Evolutionary conservation across 2,329 filamentous ascomycete species (phyloP), one percentile per base, ranked within the genome.

Genomic region (Alternaria viburni): DNA sequence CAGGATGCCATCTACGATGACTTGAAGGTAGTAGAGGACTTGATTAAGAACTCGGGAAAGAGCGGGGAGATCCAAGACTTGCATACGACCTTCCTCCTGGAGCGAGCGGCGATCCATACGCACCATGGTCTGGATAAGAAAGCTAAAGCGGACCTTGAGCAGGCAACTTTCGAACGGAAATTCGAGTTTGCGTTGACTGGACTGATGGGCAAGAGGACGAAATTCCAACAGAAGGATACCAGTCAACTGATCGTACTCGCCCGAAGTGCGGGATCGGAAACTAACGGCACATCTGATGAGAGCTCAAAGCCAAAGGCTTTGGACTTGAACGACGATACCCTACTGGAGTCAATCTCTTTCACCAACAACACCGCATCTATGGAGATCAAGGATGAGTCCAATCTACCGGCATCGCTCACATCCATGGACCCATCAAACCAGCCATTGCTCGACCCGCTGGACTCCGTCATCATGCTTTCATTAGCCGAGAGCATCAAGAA

Each of bases 201-300:
- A 41, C 88, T 92, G 21, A 81, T 99, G 69, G 96, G 96, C 15
- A 98, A 93, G 81, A 85, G 91, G 64, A 96, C 93, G 1, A 91
- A 87, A 69, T 96, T 89, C 61, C 93, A 96, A 78, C 86, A 93
- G 74, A 91, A 89, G 64, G 91, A 90, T 72, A 89, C 89, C 65
- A 97, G 93, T 72, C 96, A 99, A 79, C 85, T 99, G 26, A 91
- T 99, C 1, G 93, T 99, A 3, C 83, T 98, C 28, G 96, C 96
- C 1, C 93, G 89, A 77, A 97, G 94, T 76, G 84, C 83, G 12
- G 81, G 55, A 5, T 62, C 69, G 41, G 63, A 70, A 8, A 60
- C 57, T 9, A 69, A 68, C 12, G 55, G 46, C 15, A 58, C 64
- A 8, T 58, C 65, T 5, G 61, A 70, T 47, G 67, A 70, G 41